Evolutionary conservation across 805 yeast species (phyloP).

Genomic region (Grigorovia transvaalensis): DNA sequence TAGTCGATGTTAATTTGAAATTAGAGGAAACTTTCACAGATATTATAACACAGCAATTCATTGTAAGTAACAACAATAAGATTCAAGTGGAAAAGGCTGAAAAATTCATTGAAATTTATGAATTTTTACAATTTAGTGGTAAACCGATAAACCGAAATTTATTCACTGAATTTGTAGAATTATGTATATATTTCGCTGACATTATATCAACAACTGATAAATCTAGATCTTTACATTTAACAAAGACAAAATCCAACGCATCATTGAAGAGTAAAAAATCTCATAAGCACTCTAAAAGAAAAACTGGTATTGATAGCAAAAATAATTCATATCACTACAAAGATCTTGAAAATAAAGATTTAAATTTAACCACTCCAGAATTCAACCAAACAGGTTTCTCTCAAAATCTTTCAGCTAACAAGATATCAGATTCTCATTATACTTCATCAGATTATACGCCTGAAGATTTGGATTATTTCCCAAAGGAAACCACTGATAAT

Average conservation of each 20-base stretch:
- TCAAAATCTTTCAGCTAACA: not conserved
- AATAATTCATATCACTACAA: not conserved
- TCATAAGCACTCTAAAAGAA: not conserved
- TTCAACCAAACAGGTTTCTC: not conserved
- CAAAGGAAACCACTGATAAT: not conserved
- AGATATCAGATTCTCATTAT: not conserved
- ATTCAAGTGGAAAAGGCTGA: constrained; percentile 12
- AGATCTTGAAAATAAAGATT: no score
- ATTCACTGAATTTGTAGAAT: constrained; percentile 48
- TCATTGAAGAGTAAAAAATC: not conserved
- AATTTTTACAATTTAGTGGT: constrained; percentile 58
- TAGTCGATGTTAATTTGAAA: constrained; percentile 21
- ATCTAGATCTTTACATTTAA: not conserved
- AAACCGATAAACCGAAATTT: constrained; percentile 46
- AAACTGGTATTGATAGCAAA: not conserved
- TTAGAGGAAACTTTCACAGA: constrained; percentile 21
- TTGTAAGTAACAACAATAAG: constrained; percentile 6
- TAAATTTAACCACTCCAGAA: no score
- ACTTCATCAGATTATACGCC: not conserved
- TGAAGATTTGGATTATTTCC: not conserved
- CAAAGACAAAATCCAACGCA: not conserved
- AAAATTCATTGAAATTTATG: constrained; percentile 47
- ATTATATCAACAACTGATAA: constrained; percentile 12
- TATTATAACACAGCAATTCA: constrained; percentile 14
- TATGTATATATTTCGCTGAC: constrained; percentile 29